Percentiles rank a stretch among this genome's conserved stretches.
These are phyloP conservation scores for Penicillium crustosum DNA, from an alignment of 2,329 filamentous ascomycete genomes.

Conservation along the genomic window DNA sequence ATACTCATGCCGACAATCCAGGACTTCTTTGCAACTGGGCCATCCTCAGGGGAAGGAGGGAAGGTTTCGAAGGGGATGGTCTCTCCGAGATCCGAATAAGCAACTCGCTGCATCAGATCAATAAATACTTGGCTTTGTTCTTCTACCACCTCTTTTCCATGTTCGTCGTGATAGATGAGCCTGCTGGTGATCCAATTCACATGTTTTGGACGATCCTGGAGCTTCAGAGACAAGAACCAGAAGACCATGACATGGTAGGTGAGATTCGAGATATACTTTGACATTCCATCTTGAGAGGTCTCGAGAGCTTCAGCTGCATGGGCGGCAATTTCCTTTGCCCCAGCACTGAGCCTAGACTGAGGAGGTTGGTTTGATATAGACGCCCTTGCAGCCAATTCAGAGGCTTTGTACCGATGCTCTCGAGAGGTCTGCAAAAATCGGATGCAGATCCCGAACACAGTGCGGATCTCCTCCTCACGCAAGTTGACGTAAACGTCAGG, in stretches of 20 bases:
- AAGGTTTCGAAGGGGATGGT: constrained; percentile 47
- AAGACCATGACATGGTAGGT: constrained; percentile 95
- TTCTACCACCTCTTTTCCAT: constrained; percentile 73
- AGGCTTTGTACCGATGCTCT: constrained; percentile 51
- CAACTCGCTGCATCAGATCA: constrained; percentile 88
- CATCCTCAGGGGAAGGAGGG: constrained; percentile 43
- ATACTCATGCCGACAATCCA: constrained; percentile 56
- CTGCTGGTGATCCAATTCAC: constrained; percentile 89
- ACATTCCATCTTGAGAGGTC: constrained; percentile 68
- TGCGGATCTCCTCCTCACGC: constrained; percentile 85
- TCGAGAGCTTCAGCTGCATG: constrained; percentile 33
- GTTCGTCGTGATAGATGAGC: constrained; percentile 72
- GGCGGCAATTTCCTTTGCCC: constrained; percentile 44
- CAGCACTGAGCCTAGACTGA: constrained; percentile 42
- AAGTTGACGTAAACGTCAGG: constrained; percentile 85
- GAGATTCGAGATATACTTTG: constrained; percentile 89
- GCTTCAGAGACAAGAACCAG: constrained; percentile 89
- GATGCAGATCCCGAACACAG: constrained; percentile 93
- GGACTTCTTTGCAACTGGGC: constrained; percentile 46
- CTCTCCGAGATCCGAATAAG: constrained; percentile 82
- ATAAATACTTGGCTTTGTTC: constrained; percentile 92
- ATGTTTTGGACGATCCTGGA: constrained; percentile 77
- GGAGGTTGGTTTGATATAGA: constrained; percentile 20
- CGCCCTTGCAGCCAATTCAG: constrained; percentile 36
- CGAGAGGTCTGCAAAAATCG: constrained; percentile 87